Evolutionary conservation across 176 grass and related monocot genomes (phyloP), one percentile per base, ranked within the genome.

Genomic region (Oryza nivara): DNA sequence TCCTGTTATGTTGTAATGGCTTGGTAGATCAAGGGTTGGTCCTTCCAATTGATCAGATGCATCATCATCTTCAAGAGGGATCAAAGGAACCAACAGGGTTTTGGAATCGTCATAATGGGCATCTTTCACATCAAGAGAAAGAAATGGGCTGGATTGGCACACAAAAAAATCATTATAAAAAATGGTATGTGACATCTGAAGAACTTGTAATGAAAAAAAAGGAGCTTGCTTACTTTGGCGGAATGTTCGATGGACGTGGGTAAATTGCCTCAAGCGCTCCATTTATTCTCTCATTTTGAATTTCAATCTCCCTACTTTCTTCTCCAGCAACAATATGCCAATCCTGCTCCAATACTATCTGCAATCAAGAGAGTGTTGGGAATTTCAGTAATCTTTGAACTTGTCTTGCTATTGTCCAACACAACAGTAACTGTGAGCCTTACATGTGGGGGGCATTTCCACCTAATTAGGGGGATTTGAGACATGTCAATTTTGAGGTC

Each of bases 181-280:
- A 74, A 89, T 65, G 16, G 78, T 19, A 58, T 47, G 34, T 60
- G 9, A 83, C 68, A 66, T 84, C 12, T 70, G 45, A 81, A 58
- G 32, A 82, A 80, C 64, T 68, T 38, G 45, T 71, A 81, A 19
- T 32, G 30, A 11, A 26, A 26, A 88, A 88, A 81, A 79, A 72
- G 22, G 74, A 86, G 23, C 11, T 69, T 17, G 54, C 91, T 92
- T 94, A 99, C 97, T 96, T 96, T 79, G 90, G 88, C 61, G 97
- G 97, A 80, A 99, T 92, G 64, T 83, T 92, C 13, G 89, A 91
- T 63, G 81, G 76, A 10, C 97, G 93, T 70, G 97, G 97, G 89
- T 99, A 99, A 82, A 99, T 96, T 88, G 97, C 93, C 89, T 99
- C 97, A 40, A 99, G 97, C 43, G 82, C 82, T 81, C 91, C 92